phyloP scores from a whole-genome alignment of 352 stramenopile species.

The Blastocystis sp. region DNA sequence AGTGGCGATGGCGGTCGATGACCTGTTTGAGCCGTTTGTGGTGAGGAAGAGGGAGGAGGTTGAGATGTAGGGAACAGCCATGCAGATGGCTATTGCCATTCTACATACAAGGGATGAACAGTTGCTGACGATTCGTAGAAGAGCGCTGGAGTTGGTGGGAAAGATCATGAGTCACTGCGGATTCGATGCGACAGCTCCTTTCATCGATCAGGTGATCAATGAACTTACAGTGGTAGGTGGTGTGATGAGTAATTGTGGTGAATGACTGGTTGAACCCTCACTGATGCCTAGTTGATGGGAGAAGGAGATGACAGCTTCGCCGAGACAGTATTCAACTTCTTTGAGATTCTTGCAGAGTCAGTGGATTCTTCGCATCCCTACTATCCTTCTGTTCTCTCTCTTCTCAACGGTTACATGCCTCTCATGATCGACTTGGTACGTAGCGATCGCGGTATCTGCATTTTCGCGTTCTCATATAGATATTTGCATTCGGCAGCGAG shows the following conservation, averaged over 20 bases:
- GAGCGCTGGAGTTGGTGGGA: constrained; percentile 13
- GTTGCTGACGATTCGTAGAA: background rate
- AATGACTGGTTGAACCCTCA: background rate
- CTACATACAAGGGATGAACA: constrained; percentile 22
- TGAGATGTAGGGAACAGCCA: background rate
- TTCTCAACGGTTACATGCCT: constrained; percentile 36
- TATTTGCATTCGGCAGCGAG: background rate
- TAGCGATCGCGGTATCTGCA: background rate
- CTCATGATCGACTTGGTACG: constrained; percentile 48
- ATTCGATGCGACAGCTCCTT: background rate
- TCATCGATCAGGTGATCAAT: background rate
- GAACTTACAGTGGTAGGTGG: background rate
- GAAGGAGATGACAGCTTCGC: constrained; percentile 41
- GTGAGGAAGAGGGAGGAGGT: background rate
- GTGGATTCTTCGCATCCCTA: background rate
- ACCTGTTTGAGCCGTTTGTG: background rate
- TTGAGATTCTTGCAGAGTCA: background rate
- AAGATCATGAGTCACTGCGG: constrained; percentile 40
- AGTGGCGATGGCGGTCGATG: background rate
- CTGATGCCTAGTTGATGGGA: background rate
- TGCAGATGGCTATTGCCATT: background rate
- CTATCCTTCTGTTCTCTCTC: background rate
- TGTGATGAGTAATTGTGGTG: background rate
- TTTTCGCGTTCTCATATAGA: background rate
- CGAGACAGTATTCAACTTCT: constrained; percentile 33